Conservation (phyloP, 2,329 filamentous ascomycete genomes). For the Trichoderma brevicompactum region DNA sequence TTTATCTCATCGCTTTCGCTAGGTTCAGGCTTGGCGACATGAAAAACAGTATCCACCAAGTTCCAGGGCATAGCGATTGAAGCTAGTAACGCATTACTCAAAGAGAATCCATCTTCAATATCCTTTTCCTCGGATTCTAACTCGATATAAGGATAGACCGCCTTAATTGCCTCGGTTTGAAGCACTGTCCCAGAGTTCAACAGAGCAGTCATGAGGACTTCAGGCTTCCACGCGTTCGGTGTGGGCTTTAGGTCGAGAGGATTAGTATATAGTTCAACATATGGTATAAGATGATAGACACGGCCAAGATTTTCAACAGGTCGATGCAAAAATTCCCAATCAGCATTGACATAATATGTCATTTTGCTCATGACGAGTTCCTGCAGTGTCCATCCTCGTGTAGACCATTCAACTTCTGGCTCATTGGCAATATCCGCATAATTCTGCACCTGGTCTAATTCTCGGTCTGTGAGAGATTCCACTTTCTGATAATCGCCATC, state of each 20-base stretch:
- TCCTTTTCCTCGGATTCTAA: not conserved
- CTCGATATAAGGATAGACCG: slow-evolving; percentile 7
- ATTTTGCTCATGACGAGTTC: slow-evolving; percentile 20
- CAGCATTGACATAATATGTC: slow-evolving; percentile 20
- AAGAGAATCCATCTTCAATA: not conserved
- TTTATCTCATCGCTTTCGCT: not conserved
- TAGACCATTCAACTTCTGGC: slow-evolving; percentile 21
- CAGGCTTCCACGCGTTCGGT: not conserved
- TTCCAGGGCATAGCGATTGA: slow-evolving; percentile 25
- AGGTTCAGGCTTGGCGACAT: slow-evolving; percentile 11
- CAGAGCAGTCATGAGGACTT: slow-evolving; percentile 14
- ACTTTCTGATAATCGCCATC: slow-evolving; percentile 20
- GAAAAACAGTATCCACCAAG: slow-evolving; percentile 12
- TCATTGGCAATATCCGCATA: slow-evolving; percentile 5
- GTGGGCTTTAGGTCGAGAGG: slow-evolving; percentile 4
- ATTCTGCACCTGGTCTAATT: not conserved
- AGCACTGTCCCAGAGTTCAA: slow-evolving; percentile 1
- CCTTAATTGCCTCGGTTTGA: not conserved
- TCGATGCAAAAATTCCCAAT: slow-evolving; percentile 13
- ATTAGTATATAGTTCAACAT: slow-evolving; percentile 7
- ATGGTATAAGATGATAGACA: slow-evolving; percentile 17
- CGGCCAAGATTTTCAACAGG: slow-evolving; percentile 14
- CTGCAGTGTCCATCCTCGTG: slow-evolving; percentile 20
- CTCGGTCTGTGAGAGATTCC: not conserved
- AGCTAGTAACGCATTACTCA: not conserved